Percentiles rank a stretch among this genome's conserved stretches.
Evolutionary conservation across 2,329 filamentous ascomycete genomes (phyloP).

Genomic region (Stachybotrys echinatus): DNA sequence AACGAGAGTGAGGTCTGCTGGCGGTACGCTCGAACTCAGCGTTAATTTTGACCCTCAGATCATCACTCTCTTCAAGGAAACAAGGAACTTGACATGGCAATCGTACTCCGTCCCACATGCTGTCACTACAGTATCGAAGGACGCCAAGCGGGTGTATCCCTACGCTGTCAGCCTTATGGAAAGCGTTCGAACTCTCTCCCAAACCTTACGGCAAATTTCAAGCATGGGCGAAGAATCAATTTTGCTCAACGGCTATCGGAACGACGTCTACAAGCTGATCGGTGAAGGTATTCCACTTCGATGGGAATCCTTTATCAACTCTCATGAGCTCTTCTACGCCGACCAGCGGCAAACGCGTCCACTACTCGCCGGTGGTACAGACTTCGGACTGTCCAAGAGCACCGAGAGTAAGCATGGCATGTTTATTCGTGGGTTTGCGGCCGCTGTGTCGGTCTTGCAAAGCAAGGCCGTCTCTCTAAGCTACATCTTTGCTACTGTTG

Average conservation of each 20-base stretch:
- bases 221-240: constrained; percentile 85
- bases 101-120: constrained; percentile 91
- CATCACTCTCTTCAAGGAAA: constrained; percentile 97
- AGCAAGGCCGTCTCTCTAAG: constrained; percentile 76
- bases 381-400: constrained; percentile 43
- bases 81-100: constrained; percentile 90
- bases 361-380: constrained; percentile 29
- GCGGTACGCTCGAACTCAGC: constrained; percentile 78
- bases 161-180: constrained; percentile 99
- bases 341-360: constrained; percentile 40
- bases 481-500: constrained; percentile 72
- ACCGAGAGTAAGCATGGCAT: constrained; percentile 91
- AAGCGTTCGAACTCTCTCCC: constrained; percentile 87
- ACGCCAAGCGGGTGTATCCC: constrained; percentile 97
- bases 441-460: constrained; percentile 81
- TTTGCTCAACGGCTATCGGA: constrained; percentile 84
- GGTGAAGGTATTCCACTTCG: constrained; percentile 82
- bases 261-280: constrained; percentile 80
- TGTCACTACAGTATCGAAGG: constrained; percentile 93
- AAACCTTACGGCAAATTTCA: constrained; percentile 78
- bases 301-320: constrained; percentile 98
- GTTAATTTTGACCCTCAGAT: constrained; percentile 98
- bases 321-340: constrained; percentile 77
- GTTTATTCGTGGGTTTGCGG: constrained; percentile 90
- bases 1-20: constrained; percentile 79